Conservation (phyloP, 345 rosid genomes). For the Odontarrhena argentea region DNA sequence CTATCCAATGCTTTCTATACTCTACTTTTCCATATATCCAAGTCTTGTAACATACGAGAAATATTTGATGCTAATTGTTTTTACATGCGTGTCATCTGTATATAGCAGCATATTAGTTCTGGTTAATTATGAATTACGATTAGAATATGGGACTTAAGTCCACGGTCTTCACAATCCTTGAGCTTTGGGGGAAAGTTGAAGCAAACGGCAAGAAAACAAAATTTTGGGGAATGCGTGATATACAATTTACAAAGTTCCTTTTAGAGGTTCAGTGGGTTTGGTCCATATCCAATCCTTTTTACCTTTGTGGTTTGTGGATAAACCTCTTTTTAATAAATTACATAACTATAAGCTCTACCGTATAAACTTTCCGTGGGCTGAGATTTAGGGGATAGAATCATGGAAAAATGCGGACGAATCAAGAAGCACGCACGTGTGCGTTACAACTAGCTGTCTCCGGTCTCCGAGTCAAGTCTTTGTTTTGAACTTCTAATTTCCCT, state of each 20-base stretch:
- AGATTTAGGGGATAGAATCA: too few relatives aligned
- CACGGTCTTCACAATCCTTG: background rate
- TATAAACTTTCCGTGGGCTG: background rate
- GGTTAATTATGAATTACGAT: background rate
- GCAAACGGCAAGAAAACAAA: background rate
- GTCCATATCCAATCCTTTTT: background rate
- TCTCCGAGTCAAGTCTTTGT: slow-evolving; percentile 19
- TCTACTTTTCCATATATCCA: too few relatives aligned
- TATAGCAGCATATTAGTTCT: too few relatives aligned
- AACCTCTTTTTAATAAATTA: background rate
- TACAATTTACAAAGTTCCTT: background rate
- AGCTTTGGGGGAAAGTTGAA: background rate
- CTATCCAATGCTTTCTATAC: background rate
- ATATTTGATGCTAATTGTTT: background rate
- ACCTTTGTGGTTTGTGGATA: background rate
- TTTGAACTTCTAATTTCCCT: background rate
- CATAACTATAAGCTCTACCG: too few relatives aligned
- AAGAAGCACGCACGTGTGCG: slow-evolving; percentile 24
- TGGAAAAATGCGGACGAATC: background rate
- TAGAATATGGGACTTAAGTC: background rate
- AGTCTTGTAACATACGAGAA: too few relatives aligned
- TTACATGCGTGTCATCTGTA: background rate
- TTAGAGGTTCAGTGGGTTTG: background rate
- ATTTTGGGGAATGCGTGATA: background rate
- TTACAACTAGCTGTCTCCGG: slow-evolving; percentile 21